Percentiles rank a stretch among this genome's conserved stretches.
Conservation (phyloP, 768 basidiomycete species). For the Xanthoconium stramineum region DNA sequence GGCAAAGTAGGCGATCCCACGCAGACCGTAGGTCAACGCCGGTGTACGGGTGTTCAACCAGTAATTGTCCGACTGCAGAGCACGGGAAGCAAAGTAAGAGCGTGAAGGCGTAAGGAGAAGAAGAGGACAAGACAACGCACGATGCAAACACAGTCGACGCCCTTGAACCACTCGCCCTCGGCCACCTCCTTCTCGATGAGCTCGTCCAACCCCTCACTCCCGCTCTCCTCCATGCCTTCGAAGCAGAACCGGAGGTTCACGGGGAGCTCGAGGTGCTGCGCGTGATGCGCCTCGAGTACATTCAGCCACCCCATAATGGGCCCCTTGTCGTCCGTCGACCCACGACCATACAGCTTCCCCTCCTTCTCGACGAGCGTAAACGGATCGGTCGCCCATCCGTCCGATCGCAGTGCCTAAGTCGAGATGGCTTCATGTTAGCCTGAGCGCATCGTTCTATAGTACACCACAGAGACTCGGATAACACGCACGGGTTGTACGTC, state of each 20-base stretch:
- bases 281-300: conserved; percentile 78
- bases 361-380: conserved; percentile 62
- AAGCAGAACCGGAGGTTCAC: conserved; percentile 92
- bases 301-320: conserved; percentile 89
- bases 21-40: conserved; percentile 81
- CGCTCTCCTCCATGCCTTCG: conserved; percentile 97
- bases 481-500: conserved; percentile 89
- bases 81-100: background rate
- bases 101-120: background rate
- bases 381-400: conserved; percentile 89
- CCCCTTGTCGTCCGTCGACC: conserved; percentile 92
- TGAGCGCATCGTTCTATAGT: too few species aligned
- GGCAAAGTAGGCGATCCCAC: conserved; percentile 86
- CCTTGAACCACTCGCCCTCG: conserved; percentile 74
- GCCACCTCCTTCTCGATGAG: conserved; percentile 74
- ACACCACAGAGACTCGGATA: too few species aligned
- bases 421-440: background rate
- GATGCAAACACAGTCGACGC: conserved; percentile 92
- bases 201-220: conserved; percentile 87
- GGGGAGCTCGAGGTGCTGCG: conserved; percentile 66
- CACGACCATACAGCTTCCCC: conserved; percentile 76
- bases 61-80: conserved; percentile 80
- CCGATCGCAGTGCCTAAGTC: conserved; percentile 41
- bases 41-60: conserved; percentile 86
- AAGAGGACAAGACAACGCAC: conserved; percentile 40